Conservation (phyloP, 768 basidiomycete genomes). For the Macrolepiota dolichaula region DNA sequence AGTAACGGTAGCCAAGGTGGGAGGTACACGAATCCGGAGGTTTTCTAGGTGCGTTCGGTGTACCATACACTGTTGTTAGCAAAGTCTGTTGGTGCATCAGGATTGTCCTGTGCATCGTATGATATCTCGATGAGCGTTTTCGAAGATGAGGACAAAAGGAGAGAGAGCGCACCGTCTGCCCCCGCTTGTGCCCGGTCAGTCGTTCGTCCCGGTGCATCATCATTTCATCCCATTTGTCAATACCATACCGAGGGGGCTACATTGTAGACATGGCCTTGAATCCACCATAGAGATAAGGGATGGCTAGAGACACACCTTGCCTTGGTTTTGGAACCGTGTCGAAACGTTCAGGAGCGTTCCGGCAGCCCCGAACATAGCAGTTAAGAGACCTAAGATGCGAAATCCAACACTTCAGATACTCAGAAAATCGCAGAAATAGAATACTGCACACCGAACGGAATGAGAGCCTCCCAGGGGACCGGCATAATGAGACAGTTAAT, state of each 20-base stretch:
- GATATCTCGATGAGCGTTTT: background rate
- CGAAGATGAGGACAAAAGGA: background rate
- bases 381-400: constrained; percentile 61
- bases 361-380: constrained; percentile 85
- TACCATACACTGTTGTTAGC: constrained; percentile 74
- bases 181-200: constrained; percentile 82
- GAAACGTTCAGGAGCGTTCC: constrained; percentile 84
- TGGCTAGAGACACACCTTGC: constrained; percentile 59
- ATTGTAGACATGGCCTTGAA: background rate
- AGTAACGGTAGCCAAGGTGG: background rate
- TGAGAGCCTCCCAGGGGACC: constrained; percentile 95
- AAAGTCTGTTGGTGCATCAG: constrained; percentile 65
- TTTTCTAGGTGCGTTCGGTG: constrained; percentile 47
- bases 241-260: constrained; percentile 78
- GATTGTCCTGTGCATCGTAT: constrained; percentile 48
- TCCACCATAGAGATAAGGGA: background rate
- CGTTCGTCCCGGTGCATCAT: constrained; percentile 92
- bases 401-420: background rate
- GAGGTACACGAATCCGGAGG: background rate
- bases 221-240: constrained; percentile 93
- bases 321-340: constrained; percentile 79
- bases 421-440: background rate
- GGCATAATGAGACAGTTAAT: constrained; percentile 58
- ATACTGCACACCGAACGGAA: constrained; percentile 78
- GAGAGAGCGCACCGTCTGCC: constrained; percentile 69